Base-by-base conservation (phyloP, 2,329 filamentous ascomycete genomes). In the Coniosporium tulheliwenetii region DNA sequence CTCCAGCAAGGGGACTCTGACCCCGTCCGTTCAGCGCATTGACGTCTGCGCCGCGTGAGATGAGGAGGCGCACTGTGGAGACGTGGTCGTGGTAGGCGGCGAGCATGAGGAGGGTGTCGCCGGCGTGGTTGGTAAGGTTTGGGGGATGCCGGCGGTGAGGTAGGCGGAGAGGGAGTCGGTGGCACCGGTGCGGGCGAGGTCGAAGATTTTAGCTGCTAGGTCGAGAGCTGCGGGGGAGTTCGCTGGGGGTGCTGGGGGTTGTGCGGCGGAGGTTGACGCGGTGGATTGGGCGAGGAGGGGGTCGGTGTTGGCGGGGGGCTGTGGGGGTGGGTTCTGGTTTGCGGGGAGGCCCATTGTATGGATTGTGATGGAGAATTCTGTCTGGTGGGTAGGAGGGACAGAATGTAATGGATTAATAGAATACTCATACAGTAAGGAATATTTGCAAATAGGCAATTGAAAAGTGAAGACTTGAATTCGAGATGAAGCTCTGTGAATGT, bases 51-150 rank as follows among this genome's bases (percentile, higher is more conserved):
- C 77, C 76, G 43, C 75, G 65, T 26, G 71, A 61, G 1, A 84
- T 56, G 9, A 85, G 66, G 43, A 80, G 63, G 37, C 62, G 64
- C 19, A 79, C 75, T 0, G 81, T 67, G 0, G 70, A 64, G 1
- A 69, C 65, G 41, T 83, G 75, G 9, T 79, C 79, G 48, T 83
- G 71, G 50, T 85, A 85, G 0, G 78, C 70, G 0, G 79, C 75
- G 1, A 85, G 69, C 81, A 85, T 85, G 44, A 85, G 63, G 44
- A 85, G 58, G n/a, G 73, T 81, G 54, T 85, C 79, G 38, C 80
- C 81, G 47, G 81, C 79, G 39, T 79, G 71, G 50, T 85, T 84
- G 15, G 78, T 82, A 56, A 85, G 64, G 50, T 83, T 84, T 1
- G 72, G 64, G 0, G 79, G 19, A 85, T 62, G 1, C 81, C 79